Evolutionary conservation across 2,329 filamentous ascomycete genomes (phyloP), one percentile per base, ranked within the genome.

Genomic region (Gremmenia infestans): DNA sequence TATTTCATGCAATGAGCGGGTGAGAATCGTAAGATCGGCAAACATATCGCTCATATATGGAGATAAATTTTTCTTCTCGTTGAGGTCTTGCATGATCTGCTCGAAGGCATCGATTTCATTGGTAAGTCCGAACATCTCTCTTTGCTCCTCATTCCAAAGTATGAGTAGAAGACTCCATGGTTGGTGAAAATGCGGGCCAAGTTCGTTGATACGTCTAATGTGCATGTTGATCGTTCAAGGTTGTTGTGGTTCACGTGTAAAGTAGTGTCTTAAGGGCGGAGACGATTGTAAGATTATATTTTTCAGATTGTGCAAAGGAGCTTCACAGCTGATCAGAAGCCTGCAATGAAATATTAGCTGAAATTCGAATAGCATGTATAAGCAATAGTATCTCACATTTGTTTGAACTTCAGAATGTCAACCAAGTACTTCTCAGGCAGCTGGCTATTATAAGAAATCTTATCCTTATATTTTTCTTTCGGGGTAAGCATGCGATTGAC

Each of bases 351-450:
- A 75, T 9, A 32, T 32, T 62, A 32, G 25, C 22, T 23, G n/a
- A 25, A 36, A 39, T 12, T 5, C 9, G 6, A 45, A 23, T 2
- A 19, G 11, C 7, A 7, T 23, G 6, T 11, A 19, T 5, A 17
- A 23, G 42, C 8, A 32, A 9, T 32, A 45, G 5, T 1, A 45
- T 9, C 48, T 51, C 22, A 55, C 48, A 55, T 3, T 9, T 55
- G 47, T 15, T 51, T 25, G 35, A 51, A 47, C 14, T 39, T 70
- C 11, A 77, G 67, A 2, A 80, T 59, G 2, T 71, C 69, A 0
- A 50, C 45, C 6, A 74, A 52, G 51, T 72, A 75, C 36, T 74
- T 70, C 32, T 70, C 61, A 0, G 74, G 74, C 6, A 76, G 57
- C 14, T 67, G 63, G 7, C 67, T 53, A 0, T 62, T 52, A 2